phyloP scores from a whole-genome alignment of 441 rosid genomes.

The Kokia cookei region DNA sequence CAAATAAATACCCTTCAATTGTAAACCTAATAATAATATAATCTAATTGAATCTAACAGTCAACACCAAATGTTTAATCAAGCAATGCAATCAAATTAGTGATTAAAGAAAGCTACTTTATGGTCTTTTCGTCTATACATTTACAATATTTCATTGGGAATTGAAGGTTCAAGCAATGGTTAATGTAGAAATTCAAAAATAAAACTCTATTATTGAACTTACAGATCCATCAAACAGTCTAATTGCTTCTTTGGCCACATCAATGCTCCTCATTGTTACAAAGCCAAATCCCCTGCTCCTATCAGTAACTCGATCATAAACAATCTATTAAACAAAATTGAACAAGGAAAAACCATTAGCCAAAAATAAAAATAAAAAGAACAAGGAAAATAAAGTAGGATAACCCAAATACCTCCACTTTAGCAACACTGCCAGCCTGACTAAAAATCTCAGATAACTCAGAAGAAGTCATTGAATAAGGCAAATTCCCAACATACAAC shows the following conservation, averaged over 20 bases:
- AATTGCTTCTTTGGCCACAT: constrained; percentile 86
- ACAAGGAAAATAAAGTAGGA: background rate
- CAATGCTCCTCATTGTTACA: constrained; percentile 67
- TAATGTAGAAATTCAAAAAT: background rate
- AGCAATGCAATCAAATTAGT: background rate
- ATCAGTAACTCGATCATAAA: constrained; percentile 73
- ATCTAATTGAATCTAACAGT: background rate
- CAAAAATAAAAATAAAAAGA: background rate
- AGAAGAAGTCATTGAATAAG: constrained; percentile 63
- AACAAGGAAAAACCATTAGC: background rate
- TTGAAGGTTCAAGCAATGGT: background rate
- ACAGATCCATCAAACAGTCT: constrained; percentile 74
- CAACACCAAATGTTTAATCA: background rate
- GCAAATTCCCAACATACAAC: constrained; percentile 76
- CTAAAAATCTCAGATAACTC: constrained; percentile 55
- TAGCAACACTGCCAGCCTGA: constrained; percentile 69
- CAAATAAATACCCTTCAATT: background rate
- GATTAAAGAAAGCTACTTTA: background rate
- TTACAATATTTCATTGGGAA: background rate
- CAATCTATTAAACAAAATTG: constrained; percentile 40
- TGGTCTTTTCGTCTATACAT: background rate
- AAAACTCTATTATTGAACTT: constrained; percentile 21
- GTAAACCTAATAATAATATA: background rate
- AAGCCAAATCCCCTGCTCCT: constrained; percentile 97
- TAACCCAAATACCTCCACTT: constrained; percentile 51